A percentile compares a stretch with the other conserved stretches of the same genome.
These are phyloP conservation scores for Perkinsela sp. DNA, from an alignment of 208 protist genomes.

Conservation along the genomic window DNA sequence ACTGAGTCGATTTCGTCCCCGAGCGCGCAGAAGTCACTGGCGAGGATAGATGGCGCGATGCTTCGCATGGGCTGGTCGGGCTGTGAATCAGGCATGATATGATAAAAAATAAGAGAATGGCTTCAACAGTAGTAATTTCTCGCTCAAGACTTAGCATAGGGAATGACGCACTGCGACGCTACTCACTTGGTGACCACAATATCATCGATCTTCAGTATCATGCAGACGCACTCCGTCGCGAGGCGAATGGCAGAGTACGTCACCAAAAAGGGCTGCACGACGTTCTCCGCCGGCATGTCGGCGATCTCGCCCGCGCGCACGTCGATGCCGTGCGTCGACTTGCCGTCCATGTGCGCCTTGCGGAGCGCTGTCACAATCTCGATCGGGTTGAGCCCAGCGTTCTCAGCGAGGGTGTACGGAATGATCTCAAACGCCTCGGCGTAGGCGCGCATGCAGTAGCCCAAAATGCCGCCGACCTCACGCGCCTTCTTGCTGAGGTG, in stretches of 20 bases:
- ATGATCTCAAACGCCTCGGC: constrained; percentile 92
- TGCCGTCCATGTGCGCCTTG: constrained; percentile 68
- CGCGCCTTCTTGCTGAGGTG: constrained; percentile 68
- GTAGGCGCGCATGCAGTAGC: constrained; percentile 79
- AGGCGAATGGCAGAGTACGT: constrained; percentile 70
- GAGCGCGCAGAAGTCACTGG: constrained; percentile 45
- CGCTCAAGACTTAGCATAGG: no score
- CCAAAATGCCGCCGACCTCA: constrained; percentile 34
- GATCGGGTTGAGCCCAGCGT: constrained; percentile 91
- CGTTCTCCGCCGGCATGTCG: constrained; percentile 90
- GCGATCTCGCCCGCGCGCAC: constrained; percentile 77
- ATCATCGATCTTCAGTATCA: constrained; percentile 87
- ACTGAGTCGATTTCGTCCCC: constrained; percentile 43
- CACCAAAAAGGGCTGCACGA: constrained; percentile 92
- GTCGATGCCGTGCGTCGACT: constrained; percentile 73
- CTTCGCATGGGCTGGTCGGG: constrained; percentile 6
- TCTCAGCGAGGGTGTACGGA: constrained; percentile 94
- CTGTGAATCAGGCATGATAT: background rate
- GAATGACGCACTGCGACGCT: no score
- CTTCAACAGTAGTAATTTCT: no score
- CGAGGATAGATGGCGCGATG: constrained; percentile 66
- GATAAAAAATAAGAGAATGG: background rate
- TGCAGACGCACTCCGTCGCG: constrained; percentile 91
- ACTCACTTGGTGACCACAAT: constrained; percentile 35
- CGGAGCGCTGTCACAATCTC: constrained; percentile 89